phyloP scores from a whole-genome alignment of 2,329 filamentous ascomycete species.

The Aspergillus tubingensis region DNA sequence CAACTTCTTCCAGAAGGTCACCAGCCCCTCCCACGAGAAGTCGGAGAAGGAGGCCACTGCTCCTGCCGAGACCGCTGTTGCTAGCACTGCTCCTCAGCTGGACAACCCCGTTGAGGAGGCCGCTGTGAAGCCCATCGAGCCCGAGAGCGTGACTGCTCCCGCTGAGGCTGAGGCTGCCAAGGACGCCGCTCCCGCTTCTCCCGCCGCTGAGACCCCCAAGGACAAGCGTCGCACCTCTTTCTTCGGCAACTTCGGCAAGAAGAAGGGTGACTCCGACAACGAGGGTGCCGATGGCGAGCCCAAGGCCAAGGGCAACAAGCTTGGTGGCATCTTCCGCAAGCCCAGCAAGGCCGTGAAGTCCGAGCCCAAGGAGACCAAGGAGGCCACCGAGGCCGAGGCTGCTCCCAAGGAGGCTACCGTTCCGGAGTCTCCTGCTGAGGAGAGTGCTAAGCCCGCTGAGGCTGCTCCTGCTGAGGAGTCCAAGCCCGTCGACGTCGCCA shows the following conservation, averaged over 20 bases:
- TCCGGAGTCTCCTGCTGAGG: constrained; percentile 27
- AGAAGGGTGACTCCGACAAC: constrained; percentile 53
- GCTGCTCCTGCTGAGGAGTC: constrained; percentile 30
- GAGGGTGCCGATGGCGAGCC: constrained; percentile 50
- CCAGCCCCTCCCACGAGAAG: constrained; percentile 49
- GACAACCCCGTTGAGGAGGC: constrained; percentile 47
- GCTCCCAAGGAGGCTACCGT: constrained; percentile 31
- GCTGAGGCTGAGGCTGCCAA: constrained; percentile 41
- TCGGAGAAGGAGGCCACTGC: constrained; percentile 52
- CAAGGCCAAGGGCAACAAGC: constrained; percentile 47
- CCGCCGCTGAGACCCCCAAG: constrained; percentile 40
- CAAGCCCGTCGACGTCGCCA: constrained; percentile 37
- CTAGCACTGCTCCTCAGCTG: constrained; percentile 52
- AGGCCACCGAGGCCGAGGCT: constrained; percentile 33
- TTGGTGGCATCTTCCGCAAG: constrained; percentile 52
- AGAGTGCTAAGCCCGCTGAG: constrained; percentile 31
- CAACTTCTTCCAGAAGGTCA: constrained; percentile 71
- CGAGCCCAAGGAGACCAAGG: constrained; percentile 38
- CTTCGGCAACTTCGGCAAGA: constrained; percentile 56
- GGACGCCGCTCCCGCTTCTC: constrained; percentile 30
- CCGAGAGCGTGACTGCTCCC: constrained; percentile 49
- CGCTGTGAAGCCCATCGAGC: constrained; percentile 41
- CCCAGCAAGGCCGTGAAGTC: constrained; percentile 51
- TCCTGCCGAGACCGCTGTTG: constrained; percentile 49
- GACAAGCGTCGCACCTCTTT: constrained; percentile 56